Evolutionary conservation across 2,329 filamentous ascomycete species (phyloP).

Genomic region (Cercospora canescens): DNA sequence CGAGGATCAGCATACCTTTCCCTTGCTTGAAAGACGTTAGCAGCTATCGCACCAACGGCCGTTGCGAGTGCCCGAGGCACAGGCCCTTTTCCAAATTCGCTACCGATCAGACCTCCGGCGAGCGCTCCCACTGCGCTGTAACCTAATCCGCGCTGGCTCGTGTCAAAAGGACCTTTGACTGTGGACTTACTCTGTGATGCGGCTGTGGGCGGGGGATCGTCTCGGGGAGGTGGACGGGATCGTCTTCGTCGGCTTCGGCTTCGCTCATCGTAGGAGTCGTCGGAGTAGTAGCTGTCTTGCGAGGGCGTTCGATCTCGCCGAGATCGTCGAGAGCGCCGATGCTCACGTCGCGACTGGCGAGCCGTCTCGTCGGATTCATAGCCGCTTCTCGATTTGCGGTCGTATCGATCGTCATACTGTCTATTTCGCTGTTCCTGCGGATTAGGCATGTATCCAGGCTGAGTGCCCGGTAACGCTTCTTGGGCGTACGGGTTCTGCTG

Average conservation of each 20-base stretch:
- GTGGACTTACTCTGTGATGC: conserved; percentile 30
- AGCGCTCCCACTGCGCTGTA: conserved; percentile 32
- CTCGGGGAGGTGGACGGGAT: conserved; percentile 22
- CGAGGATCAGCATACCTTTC: conserved; percentile 26
- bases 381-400: conserved; percentile 15
- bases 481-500: conserved; percentile 33
- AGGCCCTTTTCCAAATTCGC: conserved; percentile 29
- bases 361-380: conserved; percentile 21
- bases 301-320: conserved; percentile 16
- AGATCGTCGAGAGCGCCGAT: conserved; percentile 8
- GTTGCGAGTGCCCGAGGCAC: conserved; percentile 29
- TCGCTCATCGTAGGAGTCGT: conserved; percentile 23
- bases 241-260: conserved; percentile 14
- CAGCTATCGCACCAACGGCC: conserved; percentile 31
- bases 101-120: conserved; percentile 33
- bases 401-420: conserved; percentile 17
- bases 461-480: conserved; percentile 23
- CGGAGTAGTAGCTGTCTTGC: conserved; percentile 14
- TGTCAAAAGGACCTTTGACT: conserved; percentile 30
- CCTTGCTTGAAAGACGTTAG: conserved; percentile 34
- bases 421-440: conserved; percentile 14
- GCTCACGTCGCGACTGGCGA: conserved; percentile 7
- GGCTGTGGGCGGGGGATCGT: conserved; percentile 11
- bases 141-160: conserved; percentile 28
- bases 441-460: conserved; percentile 24